Percentiles rank a stretch among this genome's conserved stretches.
phyloP scores from a whole-genome alignment of 306 rosid genomes.

The Hippophae rhamnoides region DNA sequence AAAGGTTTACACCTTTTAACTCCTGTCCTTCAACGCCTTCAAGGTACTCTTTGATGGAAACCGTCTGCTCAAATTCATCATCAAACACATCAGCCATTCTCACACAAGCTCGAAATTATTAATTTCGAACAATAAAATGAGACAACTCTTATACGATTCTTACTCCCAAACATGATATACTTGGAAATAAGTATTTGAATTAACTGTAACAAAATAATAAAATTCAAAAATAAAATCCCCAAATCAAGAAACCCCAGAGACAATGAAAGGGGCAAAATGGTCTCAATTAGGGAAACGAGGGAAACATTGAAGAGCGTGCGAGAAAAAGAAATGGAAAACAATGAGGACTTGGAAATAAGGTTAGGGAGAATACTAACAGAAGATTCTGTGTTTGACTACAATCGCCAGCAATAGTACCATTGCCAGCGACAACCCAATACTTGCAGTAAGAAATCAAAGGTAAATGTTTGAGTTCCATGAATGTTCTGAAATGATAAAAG shows the following conservation, averaged over 20 bases:
- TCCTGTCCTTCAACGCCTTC: constrained; percentile 77
- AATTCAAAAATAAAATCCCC: neutral
- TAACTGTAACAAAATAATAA: neutral
- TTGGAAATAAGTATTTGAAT: neutral
- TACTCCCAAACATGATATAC: constrained; percentile 4
- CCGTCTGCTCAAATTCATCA: constrained; percentile 59
- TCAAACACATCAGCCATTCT: constrained; percentile 53
- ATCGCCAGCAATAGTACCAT: no score
- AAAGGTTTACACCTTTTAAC: neutral
- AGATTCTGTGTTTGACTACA: no score
- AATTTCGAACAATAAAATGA: neutral
- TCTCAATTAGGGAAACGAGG: neutral
- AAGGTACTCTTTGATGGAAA: constrained; percentile 72
- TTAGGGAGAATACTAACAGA: neutral
- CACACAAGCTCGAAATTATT: constrained; percentile 6
- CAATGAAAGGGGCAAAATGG: constrained; percentile 1
- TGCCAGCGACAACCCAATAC: no score
- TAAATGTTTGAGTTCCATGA: no score
- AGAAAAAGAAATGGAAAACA: neutral
- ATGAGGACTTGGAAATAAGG: neutral
- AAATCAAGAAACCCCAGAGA: constrained; percentile 45
- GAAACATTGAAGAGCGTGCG: neutral
- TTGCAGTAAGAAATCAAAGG: no score
- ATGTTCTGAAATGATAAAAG: no score
- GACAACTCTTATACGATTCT: neutral